phyloP scores from a whole-genome alignment of 768 basidiomycete genomes.

The Neoboletus subvelutipes region DNA sequence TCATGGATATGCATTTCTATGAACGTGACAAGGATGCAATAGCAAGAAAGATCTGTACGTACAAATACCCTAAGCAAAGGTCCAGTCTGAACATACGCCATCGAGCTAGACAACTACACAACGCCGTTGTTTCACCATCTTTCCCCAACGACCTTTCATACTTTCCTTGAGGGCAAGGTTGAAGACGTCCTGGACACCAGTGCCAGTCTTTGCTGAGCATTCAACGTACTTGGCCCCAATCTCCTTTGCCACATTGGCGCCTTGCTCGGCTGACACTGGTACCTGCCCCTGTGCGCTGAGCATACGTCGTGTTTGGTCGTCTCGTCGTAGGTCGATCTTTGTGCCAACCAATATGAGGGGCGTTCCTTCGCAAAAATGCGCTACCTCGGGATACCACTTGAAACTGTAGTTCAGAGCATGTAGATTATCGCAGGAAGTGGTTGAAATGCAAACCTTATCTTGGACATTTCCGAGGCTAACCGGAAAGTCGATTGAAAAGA shows the following conservation, averaged over 20 bases:
- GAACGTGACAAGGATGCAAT: slow-evolving; percentile 17
- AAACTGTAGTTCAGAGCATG: slow-evolving; percentile 11
- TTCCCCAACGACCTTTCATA: slow-evolving; percentile 76
- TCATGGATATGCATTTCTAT: slow-evolving; percentile 7
- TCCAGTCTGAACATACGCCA: slow-evolving; percentile 12
- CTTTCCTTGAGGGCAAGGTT: slow-evolving; percentile 85
- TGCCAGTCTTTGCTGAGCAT: slow-evolving; percentile 91
- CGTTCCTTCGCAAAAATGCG: slow-evolving; percentile 87
- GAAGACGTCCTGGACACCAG: slow-evolving; percentile 91
- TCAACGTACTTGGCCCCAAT: slow-evolving; percentile 94
- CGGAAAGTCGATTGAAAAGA: slow-evolving; percentile 93
- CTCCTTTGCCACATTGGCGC: slow-evolving; percentile 80
- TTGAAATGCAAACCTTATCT: slow-evolving; percentile 62
- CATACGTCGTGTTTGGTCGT: slow-evolving; percentile 85
- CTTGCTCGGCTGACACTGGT: slow-evolving; percentile 82
- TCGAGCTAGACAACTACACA: slow-evolving; percentile 59
- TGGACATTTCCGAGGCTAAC: slow-evolving; percentile 87
- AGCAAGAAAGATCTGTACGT: slow-evolving; percentile 31
- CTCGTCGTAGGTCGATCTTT: slow-evolving; percentile 87
- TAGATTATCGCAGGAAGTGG: background rate
- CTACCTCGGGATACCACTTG: slow-evolving; percentile 92
- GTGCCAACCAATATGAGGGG: slow-evolving; percentile 92
- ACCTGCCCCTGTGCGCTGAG: slow-evolving; percentile 84
- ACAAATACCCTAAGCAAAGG: slow-evolving; percentile 28
- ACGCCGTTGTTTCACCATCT: slow-evolving; percentile 64